These are phyloP conservation scores for Syzygium aqueum DNA, from an alignment of 345 rosid species.

Conservation along the genomic window DNA sequence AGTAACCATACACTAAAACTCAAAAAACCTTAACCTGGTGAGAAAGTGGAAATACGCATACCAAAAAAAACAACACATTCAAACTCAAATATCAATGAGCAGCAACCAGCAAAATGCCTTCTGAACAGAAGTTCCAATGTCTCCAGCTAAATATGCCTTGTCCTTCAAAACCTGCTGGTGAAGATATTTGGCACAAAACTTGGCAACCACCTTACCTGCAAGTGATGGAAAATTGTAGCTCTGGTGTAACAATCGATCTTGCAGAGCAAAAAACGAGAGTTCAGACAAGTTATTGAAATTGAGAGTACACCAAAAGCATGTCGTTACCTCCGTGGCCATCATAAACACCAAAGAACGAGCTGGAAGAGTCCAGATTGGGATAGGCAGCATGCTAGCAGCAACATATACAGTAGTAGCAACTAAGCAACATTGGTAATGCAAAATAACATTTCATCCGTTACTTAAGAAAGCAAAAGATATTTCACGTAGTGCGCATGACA, in stretches of 20 bases:
- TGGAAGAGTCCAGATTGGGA: conserved; percentile 64
- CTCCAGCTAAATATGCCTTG: conserved; percentile 71
- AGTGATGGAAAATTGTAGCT: conserved; percentile 1
- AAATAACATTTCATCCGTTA: too few relatives aligned
- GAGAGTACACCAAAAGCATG: background rate
- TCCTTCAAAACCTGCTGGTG: conserved; percentile 72
- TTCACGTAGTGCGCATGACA: too few relatives aligned
- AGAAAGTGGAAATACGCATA: background rate
- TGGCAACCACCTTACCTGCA: conserved; percentile 90
- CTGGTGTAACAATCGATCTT: background rate
- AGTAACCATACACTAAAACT: background rate
- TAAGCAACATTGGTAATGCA: background rate
- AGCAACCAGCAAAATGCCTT: conserved; percentile 73
- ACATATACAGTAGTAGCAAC: conserved; percentile 4
- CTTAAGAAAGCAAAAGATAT: too few relatives aligned
- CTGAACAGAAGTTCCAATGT: conserved; percentile 58
- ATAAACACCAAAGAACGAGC: conserved; percentile 94
- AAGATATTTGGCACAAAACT: conserved; percentile 86
- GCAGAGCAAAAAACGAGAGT: background rate
- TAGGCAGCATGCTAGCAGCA: conserved; percentile 70
- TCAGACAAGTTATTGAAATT: background rate
- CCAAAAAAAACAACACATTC: too few relatives aligned
- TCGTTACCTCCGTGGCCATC: conserved; percentile 97
- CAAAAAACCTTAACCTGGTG: background rate
- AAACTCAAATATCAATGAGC: background rate